A percentile compares a stretch with the other conserved stretches of the same genome.
Conservation (phyloP, 148 eudicot species). For the Arbutus unedo region DNA sequence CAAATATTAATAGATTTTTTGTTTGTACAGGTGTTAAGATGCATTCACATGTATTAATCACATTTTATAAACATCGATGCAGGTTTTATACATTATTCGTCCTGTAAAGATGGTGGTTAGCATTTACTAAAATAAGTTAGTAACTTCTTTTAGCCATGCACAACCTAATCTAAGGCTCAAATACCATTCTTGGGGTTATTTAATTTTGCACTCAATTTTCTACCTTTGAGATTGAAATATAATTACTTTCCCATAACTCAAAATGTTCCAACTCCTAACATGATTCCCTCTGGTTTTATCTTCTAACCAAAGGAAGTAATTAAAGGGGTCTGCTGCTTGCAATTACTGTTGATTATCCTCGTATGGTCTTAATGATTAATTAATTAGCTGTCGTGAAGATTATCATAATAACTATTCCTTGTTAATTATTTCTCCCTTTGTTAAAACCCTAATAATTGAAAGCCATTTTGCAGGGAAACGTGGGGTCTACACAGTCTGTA, state of each 20-base stretch:
- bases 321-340: background rate
- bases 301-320: background rate
- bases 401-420: too few relatives aligned
- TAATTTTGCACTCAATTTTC: background rate
- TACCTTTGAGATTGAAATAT: background rate
- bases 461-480: too few relatives aligned
- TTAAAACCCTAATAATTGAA: too few relatives aligned
- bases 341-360: background rate
- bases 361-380: background rate
- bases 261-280: background rate
- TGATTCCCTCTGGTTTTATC: background rate
- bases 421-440: too few relatives aligned
- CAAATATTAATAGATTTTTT: too few relatives aligned
- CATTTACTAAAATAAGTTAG: background rate
- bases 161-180: background rate
- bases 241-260: background rate
- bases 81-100: too few relatives aligned
- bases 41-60: too few relatives aligned
- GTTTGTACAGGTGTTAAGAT: too few relatives aligned
- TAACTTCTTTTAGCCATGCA: background rate
- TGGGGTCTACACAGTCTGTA: too few relatives aligned
- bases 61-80: too few relatives aligned
- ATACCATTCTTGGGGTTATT: background rate
- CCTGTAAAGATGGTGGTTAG: too few relatives aligned
- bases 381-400: background rate